Base-by-base conservation (phyloP, 305 asterid genomes). In the Andrographis paniculata region DNA sequence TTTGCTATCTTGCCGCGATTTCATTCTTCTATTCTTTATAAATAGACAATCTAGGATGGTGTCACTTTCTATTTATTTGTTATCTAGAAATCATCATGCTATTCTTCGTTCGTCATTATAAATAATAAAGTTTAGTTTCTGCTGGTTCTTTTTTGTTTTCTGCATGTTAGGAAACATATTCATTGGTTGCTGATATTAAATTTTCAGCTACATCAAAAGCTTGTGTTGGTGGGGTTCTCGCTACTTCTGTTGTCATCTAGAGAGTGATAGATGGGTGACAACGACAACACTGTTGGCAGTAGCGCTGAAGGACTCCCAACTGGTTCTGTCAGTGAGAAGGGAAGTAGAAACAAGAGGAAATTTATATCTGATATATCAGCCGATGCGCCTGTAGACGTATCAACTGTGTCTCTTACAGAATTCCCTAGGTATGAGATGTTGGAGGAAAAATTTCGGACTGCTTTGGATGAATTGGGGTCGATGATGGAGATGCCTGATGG, bases 271-370 rank as follows among this genome's bases (percentile, higher is more conserved):
- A n/a, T 80, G 89, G 69, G 60, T 14, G 74, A 59, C 43, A 55
- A 8, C 28, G 55, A 50, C 60, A 64, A 48, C 50, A 48, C 4
- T 51, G 68, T 17, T 60, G 79, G 59, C 40, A 47, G 53, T 19
- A 44, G 43, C 46, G 37, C 19, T 52, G 72, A 68, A 11, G 59
- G 52, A 20, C 50, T 40, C 3, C 37, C 62, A 10, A 22, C 60
- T 48, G 62, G 48, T 58, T 52, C 47, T 20, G 51, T 58, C 50
- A 44, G 15, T 31, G 76, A 64, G 55, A 70, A 68, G 48, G 81
- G 78, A 53, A 65, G 67, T 21, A 62, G 72, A 60, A 83, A 82
- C 50, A 87, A 87, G 64, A 64, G 89, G 73, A 87, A 83, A 53
- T 74, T 59, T 53, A 21, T 72, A 39, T 27, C 80, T 17, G 83